Evolutionary conservation across 2,329 filamentous ascomycete genomes (phyloP).

Genomic region (Neofusicoccum kwambonambiense): DNA sequence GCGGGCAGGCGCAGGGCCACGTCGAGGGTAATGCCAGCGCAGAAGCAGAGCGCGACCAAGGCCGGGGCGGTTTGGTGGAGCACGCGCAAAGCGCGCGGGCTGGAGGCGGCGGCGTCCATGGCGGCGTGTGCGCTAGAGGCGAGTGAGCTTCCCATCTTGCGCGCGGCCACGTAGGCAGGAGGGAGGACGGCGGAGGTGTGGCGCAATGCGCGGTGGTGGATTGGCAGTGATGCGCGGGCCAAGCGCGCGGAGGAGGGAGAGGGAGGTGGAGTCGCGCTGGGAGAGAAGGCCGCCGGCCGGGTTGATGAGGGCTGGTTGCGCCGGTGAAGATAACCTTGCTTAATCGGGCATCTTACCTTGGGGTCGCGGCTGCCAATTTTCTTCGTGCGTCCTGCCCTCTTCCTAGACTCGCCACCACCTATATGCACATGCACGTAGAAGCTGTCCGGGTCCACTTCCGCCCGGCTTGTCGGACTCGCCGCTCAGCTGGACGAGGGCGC

Average conservation of each 20-base stretch:
- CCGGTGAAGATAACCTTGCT: background rate
- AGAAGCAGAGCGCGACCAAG: conserved; percentile 3
- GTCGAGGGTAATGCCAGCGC: conserved; percentile 3
- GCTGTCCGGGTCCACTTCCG: background rate
- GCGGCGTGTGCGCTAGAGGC: background rate
- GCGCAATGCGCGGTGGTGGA: background rate
- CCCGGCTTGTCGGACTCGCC: conserved; percentile 1
- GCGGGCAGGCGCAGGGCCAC: conserved; percentile 13
- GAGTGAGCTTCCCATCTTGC: conserved; percentile 4
- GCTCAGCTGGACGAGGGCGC: background rate
- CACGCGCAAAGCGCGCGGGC: conserved; percentile 7
- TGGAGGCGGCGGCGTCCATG: conserved; percentile 12
- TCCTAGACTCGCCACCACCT: conserved; percentile 1
- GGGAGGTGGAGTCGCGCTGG: background rate
- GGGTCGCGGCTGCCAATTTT: conserved; percentile 1
- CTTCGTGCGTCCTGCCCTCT: conserved; percentile 5
- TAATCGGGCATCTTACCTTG: conserved; percentile 13
- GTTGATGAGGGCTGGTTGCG: background rate
- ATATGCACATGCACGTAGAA: background rate
- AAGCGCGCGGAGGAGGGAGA: background rate
- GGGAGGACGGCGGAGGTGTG: background rate
- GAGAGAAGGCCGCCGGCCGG: background rate
- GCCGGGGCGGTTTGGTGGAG: conserved; percentile 10
- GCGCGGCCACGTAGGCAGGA: background rate
- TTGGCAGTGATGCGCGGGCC: no score